These are phyloP conservation scores for Quercus alba DNA, from an alignment of 306 rosid genomes.

Conservation along the genomic window DNA sequence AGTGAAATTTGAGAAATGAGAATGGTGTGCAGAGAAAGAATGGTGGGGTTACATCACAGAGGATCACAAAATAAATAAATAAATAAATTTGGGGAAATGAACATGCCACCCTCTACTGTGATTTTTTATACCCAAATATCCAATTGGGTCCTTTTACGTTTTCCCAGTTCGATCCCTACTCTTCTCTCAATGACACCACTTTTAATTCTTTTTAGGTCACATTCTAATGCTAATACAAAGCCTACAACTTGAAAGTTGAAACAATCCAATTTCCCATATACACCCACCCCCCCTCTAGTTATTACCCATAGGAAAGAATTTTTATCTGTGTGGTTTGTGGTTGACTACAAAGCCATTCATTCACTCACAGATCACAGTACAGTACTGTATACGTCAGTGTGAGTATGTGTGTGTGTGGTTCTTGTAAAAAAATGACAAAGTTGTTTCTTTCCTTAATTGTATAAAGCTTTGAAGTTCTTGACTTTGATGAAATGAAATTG, in stretches of 20 bases:
- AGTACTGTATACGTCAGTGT: too few relatives aligned
- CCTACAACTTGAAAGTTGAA: neutral
- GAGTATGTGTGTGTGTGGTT: too few relatives aligned
- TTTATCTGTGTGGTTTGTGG: too few relatives aligned
- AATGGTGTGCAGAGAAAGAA: neutral
- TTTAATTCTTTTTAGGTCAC: constrained; percentile 19
- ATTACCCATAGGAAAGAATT: too few relatives aligned
- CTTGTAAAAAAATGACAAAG: too few relatives aligned
- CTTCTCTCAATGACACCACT: constrained; percentile 23
- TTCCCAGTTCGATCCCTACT: constrained; percentile 23
- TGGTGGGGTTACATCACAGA: constrained; percentile 17
- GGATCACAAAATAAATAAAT: neutral
- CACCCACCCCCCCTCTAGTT: too few relatives aligned
- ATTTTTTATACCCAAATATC: neutral
- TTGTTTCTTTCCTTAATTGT: too few relatives aligned
- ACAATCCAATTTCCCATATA: neutral
- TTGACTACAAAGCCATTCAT: too few relatives aligned
- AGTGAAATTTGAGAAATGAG: neutral
- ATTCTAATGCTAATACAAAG: neutral
- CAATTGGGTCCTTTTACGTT: constrained; percentile 4
- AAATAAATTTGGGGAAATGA: neutral
- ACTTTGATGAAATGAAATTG: too few relatives aligned
- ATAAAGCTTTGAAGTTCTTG: too few relatives aligned
- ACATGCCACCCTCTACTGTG: constrained; percentile 12
- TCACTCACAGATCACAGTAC: too few relatives aligned